Evolutionary conservation across 108 stramenopile genomes (phyloP).

Genomic region (Heterococcus sp.): DNA sequence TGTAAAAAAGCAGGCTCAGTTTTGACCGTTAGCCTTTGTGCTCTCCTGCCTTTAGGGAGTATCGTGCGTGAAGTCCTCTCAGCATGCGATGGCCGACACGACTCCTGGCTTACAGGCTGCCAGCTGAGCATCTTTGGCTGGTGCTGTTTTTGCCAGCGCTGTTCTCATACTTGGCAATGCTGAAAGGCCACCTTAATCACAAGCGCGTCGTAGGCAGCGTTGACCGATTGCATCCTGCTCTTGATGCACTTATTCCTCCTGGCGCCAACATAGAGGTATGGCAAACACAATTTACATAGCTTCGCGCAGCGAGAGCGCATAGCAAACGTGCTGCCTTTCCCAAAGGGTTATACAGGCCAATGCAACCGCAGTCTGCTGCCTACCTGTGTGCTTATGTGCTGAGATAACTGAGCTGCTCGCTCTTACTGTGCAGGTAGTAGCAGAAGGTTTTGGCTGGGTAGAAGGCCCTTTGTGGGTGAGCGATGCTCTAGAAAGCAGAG

Average conservation of each 20-base stretch:
- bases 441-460: slow-evolving; percentile 46
- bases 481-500: slow-evolving; percentile 21
- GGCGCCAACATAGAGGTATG: neutral
- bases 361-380: neutral
- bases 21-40: too few species aligned
- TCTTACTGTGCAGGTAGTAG: slow-evolving; percentile 34
- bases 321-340: neutral
- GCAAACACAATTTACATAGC: slow-evolving; percentile 1
- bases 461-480: slow-evolving; percentile 56
- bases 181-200: slow-evolving; percentile 12
- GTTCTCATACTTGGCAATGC: slow-evolving; percentile 8
- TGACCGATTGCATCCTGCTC: neutral
- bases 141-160: slow-evolving; percentile 35
- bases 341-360: neutral
- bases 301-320: neutral
- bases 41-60: too few species aligned
- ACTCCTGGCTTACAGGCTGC: too few species aligned
- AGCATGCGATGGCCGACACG: too few species aligned
- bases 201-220: slow-evolving; percentile 13
- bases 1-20: too few species aligned
- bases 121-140: slow-evolving; percentile 2
- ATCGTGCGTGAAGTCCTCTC: too few species aligned
- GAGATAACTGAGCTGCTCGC: neutral
- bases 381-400: neutral
- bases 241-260: slow-evolving; percentile 11